These are phyloP conservation scores for Suillus ampliporus DNA, from an alignment of 768 basidiomycete genomes.

Conservation along the genomic window DNA sequence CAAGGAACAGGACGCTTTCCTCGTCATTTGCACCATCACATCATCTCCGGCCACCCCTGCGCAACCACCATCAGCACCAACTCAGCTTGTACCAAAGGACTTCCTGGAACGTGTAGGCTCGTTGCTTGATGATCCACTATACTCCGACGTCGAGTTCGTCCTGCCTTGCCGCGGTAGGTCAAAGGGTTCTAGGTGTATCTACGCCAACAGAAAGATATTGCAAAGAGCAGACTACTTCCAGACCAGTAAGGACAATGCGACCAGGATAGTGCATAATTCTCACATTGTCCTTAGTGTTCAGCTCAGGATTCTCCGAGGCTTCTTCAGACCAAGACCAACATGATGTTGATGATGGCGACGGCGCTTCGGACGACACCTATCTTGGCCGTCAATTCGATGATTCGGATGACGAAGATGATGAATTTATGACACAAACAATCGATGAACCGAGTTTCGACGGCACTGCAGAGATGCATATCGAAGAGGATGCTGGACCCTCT, in stretches of 20 bases:
- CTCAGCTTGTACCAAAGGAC: conserved; percentile 65
- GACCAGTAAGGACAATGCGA: conserved; percentile 52
- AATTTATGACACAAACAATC: conserved; percentile 39
- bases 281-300: conserved; percentile 59
- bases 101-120: conserved; percentile 75
- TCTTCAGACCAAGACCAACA: conserved; percentile 34
- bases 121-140: conserved; percentile 79
- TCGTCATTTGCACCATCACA: conserved; percentile 80
- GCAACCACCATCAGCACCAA: conserved; percentile 48
- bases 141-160: conserved; percentile 85
- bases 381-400: conserved; percentile 47
- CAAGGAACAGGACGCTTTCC: conserved; percentile 67
- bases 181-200: conserved; percentile 53
- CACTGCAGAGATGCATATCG: conserved; percentile 24
- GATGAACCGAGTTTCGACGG: conserved; percentile 40
- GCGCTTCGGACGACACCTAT: conserved; percentile 56
- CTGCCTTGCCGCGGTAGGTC: conserved; percentile 55
- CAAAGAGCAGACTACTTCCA: conserved; percentile 79
- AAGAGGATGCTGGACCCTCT: conserved; percentile 14
- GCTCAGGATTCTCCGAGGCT: conserved; percentile 71
- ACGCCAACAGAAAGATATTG: conserved; percentile 71
- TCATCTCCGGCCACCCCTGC: conserved; percentile 62
- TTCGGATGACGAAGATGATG: conserved; percentile 60
- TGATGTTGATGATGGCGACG: conserved; percentile 45
- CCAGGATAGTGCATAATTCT: conserved; percentile 8